A percentile compares a stretch with the other conserved stretches of the same genome.
Evolutionary conservation across 179 eudicot species (phyloP).

Genomic region (Sideroxylon spinosum): DNA sequence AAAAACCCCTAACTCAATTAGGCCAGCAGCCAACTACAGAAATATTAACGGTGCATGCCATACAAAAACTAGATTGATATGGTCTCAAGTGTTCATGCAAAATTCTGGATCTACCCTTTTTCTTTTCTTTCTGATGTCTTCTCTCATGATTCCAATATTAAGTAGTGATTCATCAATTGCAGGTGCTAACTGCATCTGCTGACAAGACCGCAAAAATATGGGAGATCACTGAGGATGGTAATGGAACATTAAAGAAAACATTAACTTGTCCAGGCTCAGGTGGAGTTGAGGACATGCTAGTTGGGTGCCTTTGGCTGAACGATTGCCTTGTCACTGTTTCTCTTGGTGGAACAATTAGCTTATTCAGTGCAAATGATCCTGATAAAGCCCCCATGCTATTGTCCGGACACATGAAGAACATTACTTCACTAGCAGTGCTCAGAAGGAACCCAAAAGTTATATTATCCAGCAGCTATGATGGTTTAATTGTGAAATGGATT

Average conservation of each 20-base stretch:
- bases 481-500: constrained; percentile 77
- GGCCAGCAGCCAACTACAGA: not conserved
- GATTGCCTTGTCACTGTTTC: constrained; percentile 79
- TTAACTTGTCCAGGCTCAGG: constrained; percentile 71
- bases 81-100: not conserved
- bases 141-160: not conserved
- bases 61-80: not conserved
- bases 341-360: constrained; percentile 77
- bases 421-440: constrained; percentile 59
- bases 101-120: not conserved
- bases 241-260: constrained; percentile 55
- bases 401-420: constrained; percentile 90
- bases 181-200: constrained; percentile 95
- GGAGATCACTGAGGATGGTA: constrained; percentile 79
- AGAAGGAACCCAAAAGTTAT: constrained; percentile 47
- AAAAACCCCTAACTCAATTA: not conserved
- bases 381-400: constrained; percentile 60
- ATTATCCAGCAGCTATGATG: constrained; percentile 91
- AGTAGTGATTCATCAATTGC: constrained; percentile 16
- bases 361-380: constrained; percentile 72
- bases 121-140: not conserved
- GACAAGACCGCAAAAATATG: constrained; percentile 94
- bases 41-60: not conserved
- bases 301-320: constrained; percentile 98
- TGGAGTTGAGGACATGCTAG: constrained; percentile 93